Evolutionary conservation across 352 stramenopile species (phyloP).

Genomic region (Globisporangium cystogenes): DNA sequence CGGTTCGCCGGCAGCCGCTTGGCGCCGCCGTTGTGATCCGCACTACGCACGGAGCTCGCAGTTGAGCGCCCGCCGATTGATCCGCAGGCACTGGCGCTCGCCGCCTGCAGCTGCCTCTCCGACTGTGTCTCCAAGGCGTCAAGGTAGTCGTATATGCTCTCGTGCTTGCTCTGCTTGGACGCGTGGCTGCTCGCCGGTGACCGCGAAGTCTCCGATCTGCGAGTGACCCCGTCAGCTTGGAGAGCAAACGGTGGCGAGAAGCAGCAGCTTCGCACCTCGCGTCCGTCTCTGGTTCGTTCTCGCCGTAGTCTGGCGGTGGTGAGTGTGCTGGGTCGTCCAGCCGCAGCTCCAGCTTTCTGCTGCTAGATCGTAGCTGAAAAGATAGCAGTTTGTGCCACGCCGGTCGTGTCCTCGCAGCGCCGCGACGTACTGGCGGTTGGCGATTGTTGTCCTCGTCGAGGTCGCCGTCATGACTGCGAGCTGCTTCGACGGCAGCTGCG

Average conservation of each 20-base stretch:
- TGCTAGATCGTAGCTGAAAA: not conserved
- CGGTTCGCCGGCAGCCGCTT: slow-evolving; percentile 5
- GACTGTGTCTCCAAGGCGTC: slow-evolving; percentile 68
- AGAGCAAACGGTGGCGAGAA: not conserved
- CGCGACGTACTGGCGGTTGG: not conserved
- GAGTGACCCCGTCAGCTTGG: slow-evolving; percentile 1
- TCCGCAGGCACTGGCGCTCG: slow-evolving; percentile 3
- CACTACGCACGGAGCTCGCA: slow-evolving; percentile 4
- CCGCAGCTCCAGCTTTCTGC: slow-evolving; percentile 28
- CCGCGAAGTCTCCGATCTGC: slow-evolving; percentile 10
- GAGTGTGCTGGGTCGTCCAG: slow-evolving; percentile 34
- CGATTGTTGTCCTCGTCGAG: slow-evolving; percentile 18
- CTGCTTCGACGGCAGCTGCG: not conserved
- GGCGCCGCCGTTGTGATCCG: slow-evolving; percentile 9
- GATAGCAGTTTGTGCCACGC: not conserved
- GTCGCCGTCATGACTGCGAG: slow-evolving; percentile 5
- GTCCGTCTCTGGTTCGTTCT: slow-evolving; percentile 20
- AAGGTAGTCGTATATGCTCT: slow-evolving; percentile 75
- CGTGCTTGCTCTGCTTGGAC: slow-evolving; percentile 11
- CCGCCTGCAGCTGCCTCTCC: slow-evolving; percentile 36
- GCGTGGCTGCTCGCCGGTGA: slow-evolving; percentile 12
- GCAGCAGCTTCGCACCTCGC: slow-evolving; percentile 17
- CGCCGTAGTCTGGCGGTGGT: slow-evolving; percentile 33
- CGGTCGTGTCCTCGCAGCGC: not conserved
- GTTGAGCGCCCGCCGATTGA: slow-evolving; percentile 12